Base-by-base conservation (phyloP, 2,329 filamentous ascomycete genomes). In the Fusarium albosuccineum region DNA sequence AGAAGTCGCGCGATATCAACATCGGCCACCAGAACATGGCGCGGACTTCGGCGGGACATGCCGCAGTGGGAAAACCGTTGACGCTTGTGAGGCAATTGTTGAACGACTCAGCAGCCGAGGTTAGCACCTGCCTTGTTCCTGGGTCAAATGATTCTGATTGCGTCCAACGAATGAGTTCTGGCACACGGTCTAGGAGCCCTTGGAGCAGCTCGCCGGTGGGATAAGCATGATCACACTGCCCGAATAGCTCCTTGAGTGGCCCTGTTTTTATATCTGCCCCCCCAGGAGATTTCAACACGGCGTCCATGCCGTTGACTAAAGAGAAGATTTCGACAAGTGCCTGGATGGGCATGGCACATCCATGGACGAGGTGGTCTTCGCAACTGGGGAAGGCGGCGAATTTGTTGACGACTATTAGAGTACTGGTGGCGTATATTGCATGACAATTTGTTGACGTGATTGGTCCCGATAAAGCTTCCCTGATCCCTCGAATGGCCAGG, bases 301-400 rank as follows among this genome's bases (percentile, higher is more conserved):
- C 62, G 2, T 53, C 59, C 54, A 69, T 66, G 1, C 62, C 62
- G 4, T 69, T 66, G 0, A 69, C 66, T 1, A 68, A 42, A 5
- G 58, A 63, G 5, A 68, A 68, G 7, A 68, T 66, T 13, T 68
- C 66, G 36, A 68, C 40, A 0, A 68, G 17, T 1, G 57, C 62
- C 1, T 66, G 46, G 1, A 68, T 54, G 2, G 66, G 62, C 2
- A 49, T 16, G 0, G 41, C 44, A 16, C 66, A 66, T 0, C 55
- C 44, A 1, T 68, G 66, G 0, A 26, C 49, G 1, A 53, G 52
- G 27, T 66, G 62, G 2, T 66, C 48, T 1, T 68, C 62, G 5
- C 65, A 71, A 11, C 62, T 53, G 0, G 63, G 68, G 13, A 69
- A 68, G 0, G 65, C 59, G 0, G 68, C 68, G 8, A 71, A 70